A percentile compares a stretch with the other conserved stretches of the same genome.
phyloP scores from a whole-genome alignment of 2,329 filamentous ascomycete genomes.

The Tympanopsis confertula region DNA sequence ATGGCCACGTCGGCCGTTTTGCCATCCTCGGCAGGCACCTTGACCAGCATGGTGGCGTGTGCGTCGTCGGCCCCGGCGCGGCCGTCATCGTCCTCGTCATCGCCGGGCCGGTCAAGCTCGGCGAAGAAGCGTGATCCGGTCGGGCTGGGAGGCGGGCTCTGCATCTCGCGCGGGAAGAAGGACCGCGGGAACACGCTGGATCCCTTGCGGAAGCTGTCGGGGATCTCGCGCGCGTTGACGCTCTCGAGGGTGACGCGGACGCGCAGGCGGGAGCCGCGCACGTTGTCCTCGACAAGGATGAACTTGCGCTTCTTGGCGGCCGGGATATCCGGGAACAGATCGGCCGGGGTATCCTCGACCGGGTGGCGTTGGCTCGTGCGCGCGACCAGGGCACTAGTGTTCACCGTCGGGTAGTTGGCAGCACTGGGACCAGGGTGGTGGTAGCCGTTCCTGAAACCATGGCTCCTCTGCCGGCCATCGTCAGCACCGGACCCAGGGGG shows the following conservation, averaged over 20 bases:
- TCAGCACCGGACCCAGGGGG: too few species aligned
- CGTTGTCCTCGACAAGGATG: conserved; percentile 84
- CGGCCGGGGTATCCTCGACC: conserved; percentile 47
- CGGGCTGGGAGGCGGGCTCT: conserved; percentile 66
- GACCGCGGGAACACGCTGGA: conserved; percentile 84
- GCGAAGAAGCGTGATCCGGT: conserved; percentile 65
- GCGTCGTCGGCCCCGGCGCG: conserved; percentile 28
- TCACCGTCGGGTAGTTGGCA: too few species aligned
- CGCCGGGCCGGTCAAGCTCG: conserved; percentile 24
- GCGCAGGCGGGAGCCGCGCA: conserved; percentile 68
- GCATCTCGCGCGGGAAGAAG: conserved; percentile 90
- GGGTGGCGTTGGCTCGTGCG: conserved; percentile 15
- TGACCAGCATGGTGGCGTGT: conserved; percentile 27
- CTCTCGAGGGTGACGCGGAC: conserved; percentile 88
- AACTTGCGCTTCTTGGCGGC: conserved; percentile 91
- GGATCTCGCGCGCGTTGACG: conserved; percentile 90
- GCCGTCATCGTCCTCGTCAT: conserved; percentile 45
- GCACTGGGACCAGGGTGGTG: too few species aligned
- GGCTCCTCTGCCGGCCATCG: too few species aligned
- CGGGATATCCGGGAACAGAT: conserved; percentile 77
- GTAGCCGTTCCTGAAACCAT: too few species aligned
- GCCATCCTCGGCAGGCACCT: conserved; percentile 50
- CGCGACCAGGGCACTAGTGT: too few species aligned
- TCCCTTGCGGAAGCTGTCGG: conserved; percentile 82
- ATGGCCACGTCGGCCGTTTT: conserved; percentile 62